Percentiles rank a stretch among this genome's conserved stretches.
phyloP scores from a whole-genome alignment of 805 yeast species.

The Geotrichum ghanense region DNA sequence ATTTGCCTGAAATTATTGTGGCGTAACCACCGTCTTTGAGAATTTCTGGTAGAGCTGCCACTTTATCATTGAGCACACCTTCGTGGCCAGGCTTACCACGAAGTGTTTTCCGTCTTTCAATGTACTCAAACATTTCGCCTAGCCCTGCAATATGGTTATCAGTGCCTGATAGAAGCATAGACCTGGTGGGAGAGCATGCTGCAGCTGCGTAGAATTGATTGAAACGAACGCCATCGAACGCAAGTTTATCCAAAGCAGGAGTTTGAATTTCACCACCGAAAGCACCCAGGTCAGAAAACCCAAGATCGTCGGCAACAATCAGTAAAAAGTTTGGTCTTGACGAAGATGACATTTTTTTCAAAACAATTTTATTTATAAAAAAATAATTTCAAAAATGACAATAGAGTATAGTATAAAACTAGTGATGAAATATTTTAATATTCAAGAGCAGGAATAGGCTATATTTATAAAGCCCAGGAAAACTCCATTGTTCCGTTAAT shows the following conservation, averaged over 20 bases:
- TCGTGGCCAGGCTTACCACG: constrained; percentile 42
- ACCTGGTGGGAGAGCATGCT: constrained; percentile 54
- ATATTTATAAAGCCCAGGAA: constrained; percentile 29
- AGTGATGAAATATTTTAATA: no score
- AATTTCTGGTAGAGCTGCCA: constrained; percentile 43
- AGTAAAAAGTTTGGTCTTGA: constrained; percentile 46
- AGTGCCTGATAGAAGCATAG: constrained; percentile 49
- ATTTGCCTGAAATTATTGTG: constrained; percentile 46
- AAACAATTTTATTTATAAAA: no score
- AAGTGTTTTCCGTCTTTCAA: constrained; percentile 29
- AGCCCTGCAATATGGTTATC: constrained; percentile 51
- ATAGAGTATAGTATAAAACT: no score
- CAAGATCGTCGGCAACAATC: constrained; percentile 52
- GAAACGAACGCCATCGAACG: constrained; percentile 35
- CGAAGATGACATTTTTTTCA: no score
- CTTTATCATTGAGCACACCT: constrained; percentile 39
- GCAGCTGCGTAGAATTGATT: constrained; percentile 54
- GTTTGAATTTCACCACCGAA: constrained; percentile 45
- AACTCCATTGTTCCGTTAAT: constrained; percentile 25
- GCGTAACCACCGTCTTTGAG: constrained; percentile 37
- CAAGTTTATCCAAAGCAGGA: constrained; percentile 38
- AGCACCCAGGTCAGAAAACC: constrained; percentile 42
- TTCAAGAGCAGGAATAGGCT: no score
- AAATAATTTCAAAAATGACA: no score
- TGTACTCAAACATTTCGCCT: constrained; percentile 46